Base-by-base conservation (phyloP, 768 basidiomycete species). In the Lentinula aciculospora region DNA sequence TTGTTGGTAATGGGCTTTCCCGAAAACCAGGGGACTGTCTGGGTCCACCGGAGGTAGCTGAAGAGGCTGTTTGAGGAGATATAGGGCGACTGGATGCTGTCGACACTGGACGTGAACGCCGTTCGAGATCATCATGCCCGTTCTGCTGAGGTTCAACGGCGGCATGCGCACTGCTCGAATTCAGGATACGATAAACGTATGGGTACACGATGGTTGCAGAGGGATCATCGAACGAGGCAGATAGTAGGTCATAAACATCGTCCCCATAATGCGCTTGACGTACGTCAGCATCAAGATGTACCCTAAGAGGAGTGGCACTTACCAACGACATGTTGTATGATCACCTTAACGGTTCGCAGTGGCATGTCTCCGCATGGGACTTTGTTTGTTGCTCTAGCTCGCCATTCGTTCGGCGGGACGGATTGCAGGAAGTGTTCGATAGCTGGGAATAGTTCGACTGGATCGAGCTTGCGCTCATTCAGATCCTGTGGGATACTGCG, bases 341-440 rank as follows among this genome's bases (percentile, higher is more conserved):
- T 92, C 40, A 97, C 95, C 77, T 99, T 99, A 70, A 98, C 92
- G 2, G 97, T 98, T 60, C 97, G 80, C 58, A 99, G 72, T 2
- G 97, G 97, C 95, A 98, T 95, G 66, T 99, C 97, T 25, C 94
- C 95, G 67, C 95, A 89, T 3, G 97, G 95, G 1, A 98, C 84
- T 61, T 88, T 89, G 67, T 92, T 94, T 0, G 87, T 88, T 9
- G 93, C 92, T 61, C 97, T 79, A 12, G 90, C 87, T 53, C 96
- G 85, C 93, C 95, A 99, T 70, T 97, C 94, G 60, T 94, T 94
- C 1, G 97, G 97, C 46, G 93, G 89, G 28, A 98, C 87, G 1
- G 88, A 92, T 66, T 94, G 89, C 49, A 98, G 70, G 73, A 99
- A 98, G 60, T 92, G 86, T 68, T 99, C 97, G 60, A 99, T 88